Evolutionary conservation across 2,329 filamentous ascomycete species (phyloP).

Genomic region (Colletotrichum sp.): DNA sequence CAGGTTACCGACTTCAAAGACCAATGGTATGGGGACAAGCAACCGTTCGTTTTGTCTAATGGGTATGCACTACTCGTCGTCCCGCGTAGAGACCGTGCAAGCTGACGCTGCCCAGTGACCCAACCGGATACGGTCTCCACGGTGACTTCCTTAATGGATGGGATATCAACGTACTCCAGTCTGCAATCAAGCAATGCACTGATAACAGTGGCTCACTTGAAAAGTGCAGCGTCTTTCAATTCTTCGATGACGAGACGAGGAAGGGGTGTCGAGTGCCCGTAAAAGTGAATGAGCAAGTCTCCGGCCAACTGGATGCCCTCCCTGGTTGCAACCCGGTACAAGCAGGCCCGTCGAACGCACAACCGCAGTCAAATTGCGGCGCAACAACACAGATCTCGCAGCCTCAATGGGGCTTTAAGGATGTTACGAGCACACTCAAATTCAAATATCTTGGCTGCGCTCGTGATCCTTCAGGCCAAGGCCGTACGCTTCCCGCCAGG

Average conservation of each 20-base stretch:
- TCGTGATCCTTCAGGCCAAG: conserved; percentile 29
- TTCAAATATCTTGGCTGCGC: conserved; percentile 62
- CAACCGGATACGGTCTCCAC: conserved; percentile 74
- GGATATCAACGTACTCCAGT: conserved; percentile 68
- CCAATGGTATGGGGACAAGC: conserved; percentile 56
- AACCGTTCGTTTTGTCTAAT: conserved; percentile 72
- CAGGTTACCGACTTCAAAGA: conserved; percentile 56
- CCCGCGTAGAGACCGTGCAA: background rate
- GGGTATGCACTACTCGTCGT: conserved; percentile 40
- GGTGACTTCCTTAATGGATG: conserved; percentile 77
- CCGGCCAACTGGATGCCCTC: conserved; percentile 49
- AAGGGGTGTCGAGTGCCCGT: conserved; percentile 55
- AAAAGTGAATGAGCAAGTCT: conserved; percentile 49
- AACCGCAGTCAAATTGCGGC: conserved; percentile 30
- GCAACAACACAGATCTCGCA: conserved; percentile 40
- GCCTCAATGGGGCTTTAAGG: conserved; percentile 44
- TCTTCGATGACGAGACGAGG: conserved; percentile 43
- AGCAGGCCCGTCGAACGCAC: conserved; percentile 28
- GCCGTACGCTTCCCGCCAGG: conserved; percentile 32
- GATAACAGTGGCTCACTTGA: conserved; percentile 64
- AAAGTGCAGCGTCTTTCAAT: conserved; percentile 59
- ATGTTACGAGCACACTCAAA: conserved; percentile 43
- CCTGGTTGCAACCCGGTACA: conserved; percentile 59
- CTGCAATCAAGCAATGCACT: conserved; percentile 70
- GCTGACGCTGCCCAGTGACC: conserved; percentile 43